Evolutionary conservation across 2,329 filamentous ascomycete genomes (phyloP), one percentile per base, ranked within the genome.

Genomic region (Pseudocercospora pini-densiflorae): DNA sequence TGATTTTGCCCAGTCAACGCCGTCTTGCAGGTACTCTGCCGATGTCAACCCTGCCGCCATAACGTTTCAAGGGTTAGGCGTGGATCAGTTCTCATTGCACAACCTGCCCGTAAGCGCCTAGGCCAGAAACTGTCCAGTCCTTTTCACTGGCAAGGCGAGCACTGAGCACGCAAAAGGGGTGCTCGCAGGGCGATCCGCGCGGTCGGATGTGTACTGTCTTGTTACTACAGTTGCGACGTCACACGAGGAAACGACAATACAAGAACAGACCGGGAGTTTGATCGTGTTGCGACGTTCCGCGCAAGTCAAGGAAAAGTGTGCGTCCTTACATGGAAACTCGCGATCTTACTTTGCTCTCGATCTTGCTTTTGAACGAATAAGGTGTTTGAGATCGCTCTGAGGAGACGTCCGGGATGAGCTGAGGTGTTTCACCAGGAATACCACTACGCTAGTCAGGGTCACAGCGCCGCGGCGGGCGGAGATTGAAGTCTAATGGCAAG

Each of bases 1-100:
- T 23, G 70, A 63, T 31, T 62, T 43, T 21, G 66, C 70, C 61
- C 73, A 74, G 67, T 74, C 71, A 36, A 68, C 63, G 24, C 62
- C 65, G 43, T 72, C 72, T 45, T 64, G 64, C 63, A 69, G 64
- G 47, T 63, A 60, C 40, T 65, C 65, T 33, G 68, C 70, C 55
- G 64, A 68, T 43, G 57, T 69, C 45, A 70, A 69, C 61, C 68
- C 68, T 63, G 70, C 67, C 40, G 70, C 70, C 70, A 72, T 72
- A 45, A 36, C 31, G 65, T 66, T 66, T 66, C 64, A 62, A 62
- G 59, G 59, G 59, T 60, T 47, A 62, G 51, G 61, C 54, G 54
- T 24, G 27, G 23, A 54, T 16, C 51, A 27, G 16, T 31, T 55
- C 23, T 55, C 51, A 55, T 55, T 33, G 51, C 51, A 55, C 51